phyloP scores from a whole-genome alignment of 768 basidiomycete species.

The Amanita brunnescens region DNA sequence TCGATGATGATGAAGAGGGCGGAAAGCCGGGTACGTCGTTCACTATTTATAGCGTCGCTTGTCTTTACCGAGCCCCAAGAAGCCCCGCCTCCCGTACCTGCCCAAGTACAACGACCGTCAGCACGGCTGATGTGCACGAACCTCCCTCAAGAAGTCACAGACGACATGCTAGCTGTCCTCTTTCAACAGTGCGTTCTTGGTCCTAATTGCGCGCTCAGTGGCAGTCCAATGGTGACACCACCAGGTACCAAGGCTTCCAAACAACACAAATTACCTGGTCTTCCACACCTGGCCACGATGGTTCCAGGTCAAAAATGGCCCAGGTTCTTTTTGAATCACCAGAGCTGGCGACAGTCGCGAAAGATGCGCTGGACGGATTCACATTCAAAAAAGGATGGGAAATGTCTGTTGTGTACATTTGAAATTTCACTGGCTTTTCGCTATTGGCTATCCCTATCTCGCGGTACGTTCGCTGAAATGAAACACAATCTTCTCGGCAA shows the following conservation, averaged over 20 bases:
- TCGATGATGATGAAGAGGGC: slow-evolving; percentile 79
- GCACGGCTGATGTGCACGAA: slow-evolving; percentile 71
- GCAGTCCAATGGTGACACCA: slow-evolving; percentile 3
- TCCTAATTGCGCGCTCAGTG: slow-evolving; percentile 1
- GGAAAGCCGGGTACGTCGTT: slow-evolving; percentile 39
- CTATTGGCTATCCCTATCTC: no score
- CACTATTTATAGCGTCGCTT: slow-evolving; percentile 20
- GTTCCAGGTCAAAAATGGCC: slow-evolving; percentile 68
- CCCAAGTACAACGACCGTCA: slow-evolving; percentile 45
- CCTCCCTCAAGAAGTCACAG: slow-evolving; percentile 84
- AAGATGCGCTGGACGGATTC: slow-evolving; percentile 79
- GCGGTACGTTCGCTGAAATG: neutral
- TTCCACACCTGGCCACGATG: slow-evolving; percentile 55
- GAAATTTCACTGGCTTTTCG: neutral
- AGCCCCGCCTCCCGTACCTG: slow-evolving; percentile 32
- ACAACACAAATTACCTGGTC: slow-evolving; percentile 62
- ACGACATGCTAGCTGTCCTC: slow-evolving; percentile 76
- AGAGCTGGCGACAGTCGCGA: slow-evolving; percentile 68
- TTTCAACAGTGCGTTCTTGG: slow-evolving; percentile 76
- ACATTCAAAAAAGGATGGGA: slow-evolving; percentile 79
- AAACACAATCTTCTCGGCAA: neutral
- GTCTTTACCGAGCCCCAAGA: slow-evolving; percentile 23
- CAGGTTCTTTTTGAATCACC: slow-evolving; percentile 71
- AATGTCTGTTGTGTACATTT: slow-evolving; percentile 72
- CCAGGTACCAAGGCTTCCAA: slow-evolving; percentile 79